Evolutionary conservation across 305 asterid genomes (phyloP), one percentile per base, ranked within the genome.

Genomic region (Solanum hybrid): DNA sequence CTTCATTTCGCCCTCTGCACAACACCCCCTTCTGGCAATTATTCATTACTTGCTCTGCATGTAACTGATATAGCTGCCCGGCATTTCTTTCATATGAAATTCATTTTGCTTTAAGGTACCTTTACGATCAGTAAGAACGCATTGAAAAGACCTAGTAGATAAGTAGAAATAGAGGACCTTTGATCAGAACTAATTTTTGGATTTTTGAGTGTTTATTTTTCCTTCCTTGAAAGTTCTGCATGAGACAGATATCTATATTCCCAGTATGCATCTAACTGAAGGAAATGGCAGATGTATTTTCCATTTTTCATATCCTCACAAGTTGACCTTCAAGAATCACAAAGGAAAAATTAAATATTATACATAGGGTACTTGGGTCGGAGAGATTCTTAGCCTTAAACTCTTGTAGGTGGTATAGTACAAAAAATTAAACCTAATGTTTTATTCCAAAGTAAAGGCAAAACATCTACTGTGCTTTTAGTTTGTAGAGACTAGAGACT

Each of bases 71-170:
- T 35, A 15, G 31, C 32, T 40, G 37, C 38, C 87, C 1, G 3
- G 0, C 37, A 11, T 82, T 45, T 82, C 29, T 82, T 82, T 29
- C 37, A 7, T 27, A 19, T 45, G 87, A 82, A 45, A 42, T 15
- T 45, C 29, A 82, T 15, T 82, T 82, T 82, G 40, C 87, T 82
- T 81, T 80, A 80, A 80, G 86, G 69, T 80, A n/a, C 86, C 86
- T 40, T 9, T 82, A 29, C 0, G 37, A 42, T 14, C 27, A 45
- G 72, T 3, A 45, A 45, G 35, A 45, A 82, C 1, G 5, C 38
- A 22, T 45, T 45, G 66, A 42, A 29, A 45, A 29, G n/a, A 45
- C 87, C 72, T 27, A 27, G 38, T 82, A 15, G 87, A 29, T 42
- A 27, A 42, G 72, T 82, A 26, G 35, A 82, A 42, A 29, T 35